phyloP scores from a whole-genome alignment of 306 rosid species.

The Cicer yamashitae region DNA sequence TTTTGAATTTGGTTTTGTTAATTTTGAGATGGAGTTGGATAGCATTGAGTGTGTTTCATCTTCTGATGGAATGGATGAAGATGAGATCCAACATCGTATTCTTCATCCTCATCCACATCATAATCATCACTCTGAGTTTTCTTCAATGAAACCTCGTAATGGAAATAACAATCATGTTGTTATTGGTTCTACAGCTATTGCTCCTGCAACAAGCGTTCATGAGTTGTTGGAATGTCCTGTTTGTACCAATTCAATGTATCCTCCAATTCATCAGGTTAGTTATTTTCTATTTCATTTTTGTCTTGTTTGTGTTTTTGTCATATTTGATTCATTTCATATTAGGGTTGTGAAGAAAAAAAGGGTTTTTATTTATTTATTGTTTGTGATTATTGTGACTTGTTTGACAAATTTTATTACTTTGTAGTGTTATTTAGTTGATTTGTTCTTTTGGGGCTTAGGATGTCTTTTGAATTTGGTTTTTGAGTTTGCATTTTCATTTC shows the following conservation, averaged over 20 bases:
- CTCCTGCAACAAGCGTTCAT: constrained; percentile 88
- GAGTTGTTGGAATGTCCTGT: constrained; percentile 88
- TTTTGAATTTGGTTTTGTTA: constrained; percentile 21
- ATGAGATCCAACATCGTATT: constrained; percentile 68
- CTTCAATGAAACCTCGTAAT: constrained; percentile 64
- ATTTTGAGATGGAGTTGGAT: constrained; percentile 66
- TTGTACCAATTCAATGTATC: constrained; percentile 90
- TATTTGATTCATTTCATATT: neutral
- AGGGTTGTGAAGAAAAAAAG: neutral
- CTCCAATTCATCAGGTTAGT: constrained; percentile 83
- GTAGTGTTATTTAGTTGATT: constrained; percentile 14
- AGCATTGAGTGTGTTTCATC: constrained; percentile 79
- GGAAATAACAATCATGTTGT: constrained; percentile 40
- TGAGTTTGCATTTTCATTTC: neutral
- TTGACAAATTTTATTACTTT: constrained; percentile 7
- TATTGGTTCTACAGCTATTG: constrained; percentile 54
- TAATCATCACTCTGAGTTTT: constrained; percentile 68
- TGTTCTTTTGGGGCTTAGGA: constrained; percentile 8
- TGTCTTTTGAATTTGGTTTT: neutral
- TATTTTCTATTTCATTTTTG: constrained; percentile 18
- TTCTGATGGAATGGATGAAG: constrained; percentile 76
- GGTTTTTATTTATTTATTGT: neutral
- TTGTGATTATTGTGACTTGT: constrained; percentile 14
- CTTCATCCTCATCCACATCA: constrained; percentile 65
- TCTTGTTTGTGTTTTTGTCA: constrained; percentile 5